Percentiles rank a stretch among this genome's conserved stretches.
Evolutionary conservation across 163 green algal genomes (phyloP).

Genomic region (Scenedesmus sp.): DNA sequence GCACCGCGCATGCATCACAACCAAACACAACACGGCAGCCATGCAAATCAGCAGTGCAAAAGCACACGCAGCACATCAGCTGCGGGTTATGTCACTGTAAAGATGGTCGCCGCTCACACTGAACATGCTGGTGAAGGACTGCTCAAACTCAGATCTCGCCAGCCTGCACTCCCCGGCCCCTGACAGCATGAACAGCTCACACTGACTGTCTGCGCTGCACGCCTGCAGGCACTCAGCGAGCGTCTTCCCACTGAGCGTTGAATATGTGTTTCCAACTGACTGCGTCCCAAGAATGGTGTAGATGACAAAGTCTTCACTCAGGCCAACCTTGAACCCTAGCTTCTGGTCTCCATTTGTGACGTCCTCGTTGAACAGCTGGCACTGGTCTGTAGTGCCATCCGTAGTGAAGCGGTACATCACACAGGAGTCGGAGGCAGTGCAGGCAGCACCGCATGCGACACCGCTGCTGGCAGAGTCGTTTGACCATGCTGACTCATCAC

Average conservation of each 20-base stretch:
- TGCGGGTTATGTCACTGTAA: neutral
- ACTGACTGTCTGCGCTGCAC: neutral
- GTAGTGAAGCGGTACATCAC: slow-evolving; percentile 4
- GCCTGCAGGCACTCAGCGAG: neutral
- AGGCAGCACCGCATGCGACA: neutral
- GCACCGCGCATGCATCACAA: neutral
- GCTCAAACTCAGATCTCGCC: neutral
- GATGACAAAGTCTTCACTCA: neutral
- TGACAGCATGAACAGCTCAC: slow-evolving; percentile 6
- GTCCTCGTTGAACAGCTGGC: neutral
- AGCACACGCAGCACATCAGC: neutral
- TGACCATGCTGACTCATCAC: neutral
- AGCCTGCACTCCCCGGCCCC: neutral
- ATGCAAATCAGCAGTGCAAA: neutral
- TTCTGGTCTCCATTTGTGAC: slow-evolving; percentile 3
- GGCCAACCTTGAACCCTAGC: neutral
- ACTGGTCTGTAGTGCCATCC: neutral
- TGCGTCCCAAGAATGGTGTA: neutral
- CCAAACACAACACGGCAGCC: neutral
- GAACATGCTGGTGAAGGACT: neutral
- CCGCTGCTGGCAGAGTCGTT: neutral
- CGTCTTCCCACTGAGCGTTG: neutral
- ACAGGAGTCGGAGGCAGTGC: neutral
- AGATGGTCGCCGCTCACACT: neutral
- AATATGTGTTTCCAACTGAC: neutral